Evolutionary conservation across 2,329 filamentous ascomycete genomes (phyloP).

Genomic region (Ploettnerulaceae sp.): DNA sequence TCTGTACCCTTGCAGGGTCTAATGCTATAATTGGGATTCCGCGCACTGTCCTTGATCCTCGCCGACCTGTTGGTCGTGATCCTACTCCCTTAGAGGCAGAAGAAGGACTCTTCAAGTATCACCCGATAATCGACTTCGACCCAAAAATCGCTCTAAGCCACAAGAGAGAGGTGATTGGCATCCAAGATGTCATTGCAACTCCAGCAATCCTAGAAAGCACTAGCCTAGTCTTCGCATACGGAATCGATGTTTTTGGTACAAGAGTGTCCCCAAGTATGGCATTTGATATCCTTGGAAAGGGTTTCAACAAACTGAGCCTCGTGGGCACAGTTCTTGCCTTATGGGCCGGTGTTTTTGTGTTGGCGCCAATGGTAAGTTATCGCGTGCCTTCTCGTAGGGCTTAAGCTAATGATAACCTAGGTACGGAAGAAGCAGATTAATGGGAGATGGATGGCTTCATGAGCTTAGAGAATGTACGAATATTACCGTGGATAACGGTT

Average conservation of each 20-base stretch:
- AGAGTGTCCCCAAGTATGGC: constrained; percentile 79
- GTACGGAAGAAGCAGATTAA: constrained; percentile 65
- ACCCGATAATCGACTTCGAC: constrained; percentile 75
- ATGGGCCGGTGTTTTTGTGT: constrained; percentile 66
- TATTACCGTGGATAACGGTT: no score
- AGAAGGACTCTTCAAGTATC: constrained; percentile 77
- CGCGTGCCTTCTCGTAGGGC: neutral
- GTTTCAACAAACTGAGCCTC: constrained; percentile 87
- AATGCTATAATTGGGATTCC: constrained; percentile 77
- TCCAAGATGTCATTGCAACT: constrained; percentile 66
- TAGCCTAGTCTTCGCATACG: constrained; percentile 81
- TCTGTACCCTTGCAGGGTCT: constrained; percentile 70
- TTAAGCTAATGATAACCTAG: constrained; percentile 38
- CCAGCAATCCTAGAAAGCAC: constrained; percentile 88
- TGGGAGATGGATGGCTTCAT: constrained; percentile 48
- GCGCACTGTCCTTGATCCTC: constrained; percentile 73
- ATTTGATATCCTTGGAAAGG: constrained; percentile 90
- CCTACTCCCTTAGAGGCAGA: constrained; percentile 73
- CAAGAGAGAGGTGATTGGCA: constrained; percentile 72
- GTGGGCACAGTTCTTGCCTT: constrained; percentile 79
- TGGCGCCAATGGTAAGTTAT: constrained; percentile 77
- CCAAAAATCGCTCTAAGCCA: constrained; percentile 78
- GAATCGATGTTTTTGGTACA: constrained; percentile 83
- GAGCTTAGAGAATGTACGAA: constrained; percentile 9
- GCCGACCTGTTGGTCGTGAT: constrained; percentile 80